These are phyloP conservation scores for Bipolaris zeicola DNA, from an alignment of 2,329 filamentous ascomycete species.

Conservation along the genomic window DNA sequence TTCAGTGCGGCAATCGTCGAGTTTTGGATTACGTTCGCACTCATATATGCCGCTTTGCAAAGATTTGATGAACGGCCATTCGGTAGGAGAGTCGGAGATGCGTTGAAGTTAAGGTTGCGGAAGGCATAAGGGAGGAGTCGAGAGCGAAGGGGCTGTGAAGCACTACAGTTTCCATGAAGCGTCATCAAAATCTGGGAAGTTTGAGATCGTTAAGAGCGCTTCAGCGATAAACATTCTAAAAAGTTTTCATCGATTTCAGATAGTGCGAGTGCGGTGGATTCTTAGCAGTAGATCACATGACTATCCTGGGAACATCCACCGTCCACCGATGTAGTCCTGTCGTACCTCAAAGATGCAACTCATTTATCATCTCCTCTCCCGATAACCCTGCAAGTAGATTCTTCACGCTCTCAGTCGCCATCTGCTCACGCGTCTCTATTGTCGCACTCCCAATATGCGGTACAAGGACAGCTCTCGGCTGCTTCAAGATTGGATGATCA, in stretches of 20 bases:
- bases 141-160: too few relatives aligned
- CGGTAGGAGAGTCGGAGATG: conserved; percentile 1
- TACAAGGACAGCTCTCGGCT: conserved; percentile 58
- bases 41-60: conserved; percentile 12
- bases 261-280: not conserved
- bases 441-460: conserved; percentile 65
- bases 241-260: not conserved
- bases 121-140: too few relatives aligned
- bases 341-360: conserved; percentile 26
- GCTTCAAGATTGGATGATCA: conserved; percentile 55
- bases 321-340: not conserved
- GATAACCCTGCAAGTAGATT: conserved; percentile 53
- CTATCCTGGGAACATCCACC: too few relatives aligned
- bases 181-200: too few relatives aligned
- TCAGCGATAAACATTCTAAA: too few relatives aligned
- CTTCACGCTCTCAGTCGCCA: conserved; percentile 62
- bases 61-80: conserved; percentile 7
- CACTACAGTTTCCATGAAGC: too few relatives aligned
- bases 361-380: conserved; percentile 38
- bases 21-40: conserved; percentile 15
- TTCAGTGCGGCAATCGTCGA: conserved; percentile 3
- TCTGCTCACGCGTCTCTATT: conserved; percentile 62
- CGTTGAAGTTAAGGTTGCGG: not conserved
- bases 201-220: too few relatives aligned
- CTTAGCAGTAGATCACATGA: not conserved